Conservation (phyloP, 768 basidiomycete species). For the Chlorophyllum brunneum region DNA sequence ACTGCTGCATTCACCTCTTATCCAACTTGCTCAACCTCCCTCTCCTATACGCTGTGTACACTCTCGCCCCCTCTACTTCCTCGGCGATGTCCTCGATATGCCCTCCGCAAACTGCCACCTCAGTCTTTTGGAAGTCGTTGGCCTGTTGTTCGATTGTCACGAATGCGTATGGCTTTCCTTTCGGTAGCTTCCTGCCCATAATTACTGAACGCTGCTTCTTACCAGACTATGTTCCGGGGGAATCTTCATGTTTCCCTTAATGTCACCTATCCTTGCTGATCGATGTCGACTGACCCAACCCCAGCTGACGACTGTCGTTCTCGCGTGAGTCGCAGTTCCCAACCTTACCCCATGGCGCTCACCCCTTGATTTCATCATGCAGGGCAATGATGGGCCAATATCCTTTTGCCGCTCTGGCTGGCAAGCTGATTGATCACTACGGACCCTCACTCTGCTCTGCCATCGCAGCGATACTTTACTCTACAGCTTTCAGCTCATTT, state of each 20-base stretch:
- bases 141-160: slow-evolving; percentile 52
- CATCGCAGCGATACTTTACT: slow-evolving; percentile 54
- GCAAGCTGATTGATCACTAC: slow-evolving; percentile 61
- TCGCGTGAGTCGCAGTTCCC: slow-evolving; percentile 60
- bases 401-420: slow-evolving; percentile 66
- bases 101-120: neutral
- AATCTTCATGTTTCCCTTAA: slow-evolving; percentile 74
- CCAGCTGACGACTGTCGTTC: slow-evolving; percentile 72
- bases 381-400: slow-evolving; percentile 87
- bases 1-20: neutral
- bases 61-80: neutral
- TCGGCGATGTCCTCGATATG: neutral
- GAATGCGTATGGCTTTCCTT: slow-evolving; percentile 52
- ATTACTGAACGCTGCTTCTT: neutral
- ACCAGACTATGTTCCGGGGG: slow-evolving; percentile 73
- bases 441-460: slow-evolving; percentile 71
- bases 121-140: slow-evolving; percentile 16
- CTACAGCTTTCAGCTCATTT: slow-evolving; percentile 59
- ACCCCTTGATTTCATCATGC: slow-evolving; percentile 6
- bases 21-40: neutral
- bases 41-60: slow-evolving; percentile 1
- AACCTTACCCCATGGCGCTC: neutral
- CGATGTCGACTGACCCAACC: slow-evolving; percentile 67
- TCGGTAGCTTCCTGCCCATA: neutral
- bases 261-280: slow-evolving; percentile 58